These are phyloP conservation scores for Diplodia sapinea DNA, from an alignment of 2,329 filamentous ascomycete species.

Conservation along the genomic window DNA sequence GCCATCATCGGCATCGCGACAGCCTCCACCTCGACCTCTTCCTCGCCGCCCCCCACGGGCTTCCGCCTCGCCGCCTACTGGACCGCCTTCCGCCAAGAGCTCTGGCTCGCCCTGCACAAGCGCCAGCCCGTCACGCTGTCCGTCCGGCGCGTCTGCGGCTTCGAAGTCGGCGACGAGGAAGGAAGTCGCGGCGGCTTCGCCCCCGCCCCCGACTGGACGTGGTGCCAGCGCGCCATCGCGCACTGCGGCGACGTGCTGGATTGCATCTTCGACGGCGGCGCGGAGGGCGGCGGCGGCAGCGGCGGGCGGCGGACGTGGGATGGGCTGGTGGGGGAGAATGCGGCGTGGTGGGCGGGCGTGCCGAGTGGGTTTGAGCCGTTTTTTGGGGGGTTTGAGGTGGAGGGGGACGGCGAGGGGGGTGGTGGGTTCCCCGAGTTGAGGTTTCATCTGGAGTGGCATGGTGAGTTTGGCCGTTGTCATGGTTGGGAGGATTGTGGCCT, in stretches of 20 bases:
- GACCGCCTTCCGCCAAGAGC: conserved; percentile 47
- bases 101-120: conserved; percentile 39
- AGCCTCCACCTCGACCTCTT: not conserved
- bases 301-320: conserved; percentile 35
- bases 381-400: not conserved
- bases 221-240: conserved; percentile 25
- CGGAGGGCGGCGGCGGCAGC: not conserved
- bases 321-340: conserved; percentile 45
- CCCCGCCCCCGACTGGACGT: conserved; percentile 20
- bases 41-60: not conserved
- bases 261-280: not conserved
- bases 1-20: conserved; percentile 23
- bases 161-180: not conserved
- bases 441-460: conserved; percentile 44
- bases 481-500: too few species aligned
- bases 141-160: conserved; percentile 13
- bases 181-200: not conserved
- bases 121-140: conserved; percentile 33
- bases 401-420: not conserved
- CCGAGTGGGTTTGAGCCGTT: conserved; percentile 46
- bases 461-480: too few species aligned
- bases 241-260: conserved; percentile 21
- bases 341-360: conserved; percentile 41
- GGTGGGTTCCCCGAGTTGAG: conserved; percentile 43
- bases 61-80: conserved; percentile 48